Conservation (phyloP, 2,329 filamentous ascomycete species). For the Penicillium brasilianum region DNA sequence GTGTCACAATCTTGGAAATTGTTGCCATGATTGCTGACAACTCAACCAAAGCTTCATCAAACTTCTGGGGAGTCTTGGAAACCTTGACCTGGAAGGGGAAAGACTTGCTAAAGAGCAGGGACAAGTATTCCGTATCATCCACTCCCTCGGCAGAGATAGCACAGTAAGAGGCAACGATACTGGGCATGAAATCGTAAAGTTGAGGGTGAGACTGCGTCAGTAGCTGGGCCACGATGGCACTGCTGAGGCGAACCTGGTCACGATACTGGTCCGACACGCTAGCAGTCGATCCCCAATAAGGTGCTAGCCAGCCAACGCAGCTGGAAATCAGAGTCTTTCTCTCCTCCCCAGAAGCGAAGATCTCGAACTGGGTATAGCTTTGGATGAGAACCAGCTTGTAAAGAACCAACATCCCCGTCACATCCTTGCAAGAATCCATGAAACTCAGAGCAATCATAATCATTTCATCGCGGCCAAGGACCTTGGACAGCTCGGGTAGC, state of each 20-base stretch:
- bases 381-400: slow-evolving; percentile 93
- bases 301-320: slow-evolving; percentile 87
- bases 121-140: slow-evolving; percentile 66
- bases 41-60: slow-evolving; percentile 88
- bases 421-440: slow-evolving; percentile 84
- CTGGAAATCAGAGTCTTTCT: slow-evolving; percentile 75
- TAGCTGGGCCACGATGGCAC: slow-evolving; percentile 87
- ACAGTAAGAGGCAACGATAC: slow-evolving; percentile 87
- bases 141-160: slow-evolving; percentile 72
- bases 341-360: slow-evolving; percentile 81
- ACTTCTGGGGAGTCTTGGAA: slow-evolving; percentile 64
- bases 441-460: slow-evolving; percentile 91
- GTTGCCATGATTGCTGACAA: slow-evolving; percentile 86
- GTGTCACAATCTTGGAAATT: slow-evolving; percentile 73
- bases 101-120: slow-evolving; percentile 83
- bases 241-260: slow-evolving; percentile 91
- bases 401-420: slow-evolving; percentile 87
- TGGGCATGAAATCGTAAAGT: slow-evolving; percentile 86
- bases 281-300: slow-evolving; percentile 83
- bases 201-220: slow-evolving; percentile 77
- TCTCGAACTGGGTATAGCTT: slow-evolving; percentile 80
- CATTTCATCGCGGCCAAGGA: slow-evolving; percentile 82
- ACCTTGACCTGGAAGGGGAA: slow-evolving; percentile 85
- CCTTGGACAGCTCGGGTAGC: slow-evolving; percentile 84
- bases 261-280: slow-evolving; percentile 83